Conservation (phyloP, 306 rosid species). For the Cicer yamashitae region DNA sequence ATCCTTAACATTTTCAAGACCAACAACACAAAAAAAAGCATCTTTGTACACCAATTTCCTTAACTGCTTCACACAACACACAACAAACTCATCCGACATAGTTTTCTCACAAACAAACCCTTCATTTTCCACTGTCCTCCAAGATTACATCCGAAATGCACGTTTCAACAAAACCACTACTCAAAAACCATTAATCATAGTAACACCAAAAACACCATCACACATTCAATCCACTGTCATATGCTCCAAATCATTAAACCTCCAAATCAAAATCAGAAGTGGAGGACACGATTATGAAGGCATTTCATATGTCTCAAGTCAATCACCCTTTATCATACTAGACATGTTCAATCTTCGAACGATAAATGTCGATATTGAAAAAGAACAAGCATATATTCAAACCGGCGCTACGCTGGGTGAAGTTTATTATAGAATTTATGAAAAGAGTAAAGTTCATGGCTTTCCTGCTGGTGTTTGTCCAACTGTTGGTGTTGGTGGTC, state of each 20-base stretch:
- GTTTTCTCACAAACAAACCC: conserved; percentile 33
- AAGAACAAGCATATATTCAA: conserved; percentile 36
- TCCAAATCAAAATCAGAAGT: conserved; percentile 49
- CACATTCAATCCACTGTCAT: conserved; percentile 46
- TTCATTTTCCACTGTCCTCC: conserved; percentile 45
- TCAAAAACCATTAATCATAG: conserved; percentile 41
- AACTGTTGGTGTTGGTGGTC: conserved; percentile 56
- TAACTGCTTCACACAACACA: conserved; percentile 37
- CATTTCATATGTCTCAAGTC: conserved; percentile 35
- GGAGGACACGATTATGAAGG: conserved; percentile 61
- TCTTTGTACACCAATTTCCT: conserved; percentile 12
- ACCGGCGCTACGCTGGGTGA: conserved; percentile 53
- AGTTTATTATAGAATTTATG: conserved; percentile 47
- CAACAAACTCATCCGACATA: conserved; percentile 24
- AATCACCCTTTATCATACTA: conserved; percentile 45
- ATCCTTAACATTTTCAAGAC: neutral
- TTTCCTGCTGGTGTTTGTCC: conserved; percentile 58
- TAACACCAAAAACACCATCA: conserved; percentile 40
- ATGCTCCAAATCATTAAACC: conserved; percentile 25
- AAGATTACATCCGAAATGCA: conserved; percentile 51
- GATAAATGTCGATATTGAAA: conserved; percentile 35
- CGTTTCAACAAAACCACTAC: conserved; percentile 52
- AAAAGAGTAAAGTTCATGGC: conserved; percentile 52
- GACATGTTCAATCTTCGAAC: conserved; percentile 46
- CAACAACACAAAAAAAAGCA: neutral